Conservation (phyloP, 2,329 filamentous ascomycete species). For the Arthrobotrys conoides region DNA sequence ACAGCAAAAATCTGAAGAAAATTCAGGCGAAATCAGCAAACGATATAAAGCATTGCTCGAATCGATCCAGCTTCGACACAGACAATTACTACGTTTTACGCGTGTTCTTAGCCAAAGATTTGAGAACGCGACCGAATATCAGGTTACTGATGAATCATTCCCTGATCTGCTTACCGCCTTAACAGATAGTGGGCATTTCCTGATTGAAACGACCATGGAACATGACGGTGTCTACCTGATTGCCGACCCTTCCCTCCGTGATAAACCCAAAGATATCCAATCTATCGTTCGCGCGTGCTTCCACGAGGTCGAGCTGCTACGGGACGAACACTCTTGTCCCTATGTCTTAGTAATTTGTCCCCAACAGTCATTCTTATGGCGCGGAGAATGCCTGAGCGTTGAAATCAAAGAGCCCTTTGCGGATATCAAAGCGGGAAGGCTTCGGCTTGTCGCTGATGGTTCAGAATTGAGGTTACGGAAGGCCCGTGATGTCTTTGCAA, state of each 20-base stretch:
- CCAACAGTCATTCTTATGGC: slow-evolving; percentile 84
- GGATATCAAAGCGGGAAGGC: slow-evolving; percentile 86
- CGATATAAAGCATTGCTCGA: slow-evolving; percentile 95
- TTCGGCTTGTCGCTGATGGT: slow-evolving; percentile 89
- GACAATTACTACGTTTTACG: slow-evolving; percentile 84
- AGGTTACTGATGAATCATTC: slow-evolving; percentile 80
- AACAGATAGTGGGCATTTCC: slow-evolving; percentile 85
- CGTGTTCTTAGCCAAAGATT: slow-evolving; percentile 88
- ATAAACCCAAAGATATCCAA: slow-evolving; percentile 84
- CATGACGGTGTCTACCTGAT: slow-evolving; percentile 85
- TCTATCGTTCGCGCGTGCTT: slow-evolving; percentile 86
- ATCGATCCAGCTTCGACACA: slow-evolving; percentile 93
- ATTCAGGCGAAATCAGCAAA: slow-evolving; percentile 90
- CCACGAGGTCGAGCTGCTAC: slow-evolving; percentile 76
- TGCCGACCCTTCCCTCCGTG: slow-evolving; percentile 82
- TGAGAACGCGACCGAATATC: slow-evolving; percentile 96
- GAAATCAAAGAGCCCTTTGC: slow-evolving; percentile 82
- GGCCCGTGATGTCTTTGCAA: slow-evolving; percentile 82
- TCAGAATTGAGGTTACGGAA: slow-evolving; percentile 82
- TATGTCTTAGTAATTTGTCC: slow-evolving; percentile 89
- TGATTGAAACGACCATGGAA: slow-evolving; percentile 81
- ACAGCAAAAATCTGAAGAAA: slow-evolving; percentile 85
- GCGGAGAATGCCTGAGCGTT: slow-evolving; percentile 80
- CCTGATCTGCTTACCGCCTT: slow-evolving; percentile 85
- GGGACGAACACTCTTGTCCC: slow-evolving; percentile 82